Conservation (phyloP, 345 rosid genomes). For the Arabidopsis suecica region DNA sequence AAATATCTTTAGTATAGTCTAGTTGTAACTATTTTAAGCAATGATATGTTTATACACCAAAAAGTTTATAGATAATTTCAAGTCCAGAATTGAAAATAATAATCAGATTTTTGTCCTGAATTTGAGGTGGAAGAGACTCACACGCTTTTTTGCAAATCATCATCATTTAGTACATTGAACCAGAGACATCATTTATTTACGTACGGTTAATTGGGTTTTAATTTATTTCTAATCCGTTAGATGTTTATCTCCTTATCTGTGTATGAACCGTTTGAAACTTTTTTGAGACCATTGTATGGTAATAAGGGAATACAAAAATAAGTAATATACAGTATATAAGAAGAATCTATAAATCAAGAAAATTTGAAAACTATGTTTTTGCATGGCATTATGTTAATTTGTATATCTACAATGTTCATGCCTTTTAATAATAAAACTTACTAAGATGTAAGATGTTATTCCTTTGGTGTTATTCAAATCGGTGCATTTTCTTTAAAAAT, state of each 20-base stretch:
- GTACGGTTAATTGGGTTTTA: conserved; percentile 17
- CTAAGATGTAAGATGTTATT: neutral
- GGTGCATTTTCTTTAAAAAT: conserved; percentile 18
- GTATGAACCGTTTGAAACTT: neutral
- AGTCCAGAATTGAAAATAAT: conserved; percentile 1
- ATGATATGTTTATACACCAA: neutral
- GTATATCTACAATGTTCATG: neutral
- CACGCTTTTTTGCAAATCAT: conserved; percentile 38
- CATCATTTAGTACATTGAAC: conserved; percentile 32
- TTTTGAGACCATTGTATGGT: neutral
- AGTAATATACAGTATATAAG: neutral
- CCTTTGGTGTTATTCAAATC: conserved; percentile 3
- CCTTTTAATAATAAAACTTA: neutral
- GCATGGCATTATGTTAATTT: conserved; percentile 4
- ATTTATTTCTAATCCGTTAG: neutral
- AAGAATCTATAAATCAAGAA: conserved; percentile 7
- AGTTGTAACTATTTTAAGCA: neutral
- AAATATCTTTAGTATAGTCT: neutral
- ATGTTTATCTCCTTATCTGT: neutral
- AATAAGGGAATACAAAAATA: neutral
- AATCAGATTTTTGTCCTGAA: conserved; percentile 32
- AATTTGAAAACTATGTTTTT: neutral
- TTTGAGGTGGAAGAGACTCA: conserved; percentile 40
- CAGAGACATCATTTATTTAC: conserved; percentile 32
- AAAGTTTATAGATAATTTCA: neutral